Percentiles rank a stretch among this genome's conserved stretches.
phyloP scores from a whole-genome alignment of 2,329 filamentous ascomycete genomes.

The Cyanodermella asteris region DNA sequence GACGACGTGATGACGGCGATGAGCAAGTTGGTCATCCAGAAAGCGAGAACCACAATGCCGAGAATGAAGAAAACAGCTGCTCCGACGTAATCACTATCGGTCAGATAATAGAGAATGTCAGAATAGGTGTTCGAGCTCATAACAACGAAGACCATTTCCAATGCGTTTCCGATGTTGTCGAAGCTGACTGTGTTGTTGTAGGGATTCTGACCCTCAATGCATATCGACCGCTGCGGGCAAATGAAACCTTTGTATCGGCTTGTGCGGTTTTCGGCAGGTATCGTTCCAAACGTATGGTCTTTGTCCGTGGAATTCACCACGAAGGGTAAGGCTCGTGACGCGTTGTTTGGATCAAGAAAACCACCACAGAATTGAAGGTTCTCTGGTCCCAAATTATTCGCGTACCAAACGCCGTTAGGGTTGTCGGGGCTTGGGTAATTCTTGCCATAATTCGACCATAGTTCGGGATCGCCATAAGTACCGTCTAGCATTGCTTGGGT shows the following conservation, averaged over 20 bases:
- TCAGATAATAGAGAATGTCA: constrained; percentile 83
- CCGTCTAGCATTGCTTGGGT: constrained; percentile 13
- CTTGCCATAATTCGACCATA: too few species aligned
- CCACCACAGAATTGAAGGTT: constrained; percentile 69
- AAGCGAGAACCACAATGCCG: constrained; percentile 71
- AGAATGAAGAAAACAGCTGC: constrained; percentile 55
- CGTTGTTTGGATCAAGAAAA: too few species aligned
- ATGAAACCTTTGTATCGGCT: constrained; percentile 57
- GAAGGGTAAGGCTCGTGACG: too few species aligned
- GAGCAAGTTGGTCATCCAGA: constrained; percentile 85
- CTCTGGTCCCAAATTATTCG: constrained; percentile 30
- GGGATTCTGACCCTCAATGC: constrained; percentile 58
- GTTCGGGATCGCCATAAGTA: too few species aligned
- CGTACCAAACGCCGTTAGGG: constrained; percentile 15
- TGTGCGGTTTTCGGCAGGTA: constrained; percentile 43
- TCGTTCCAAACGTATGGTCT: constrained; percentile 32
- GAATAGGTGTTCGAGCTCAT: constrained; percentile 98
- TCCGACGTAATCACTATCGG: constrained; percentile 73
- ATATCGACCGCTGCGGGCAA: constrained; percentile 65
- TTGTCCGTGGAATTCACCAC: constrained; percentile 36
- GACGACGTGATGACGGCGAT: constrained; percentile 97
- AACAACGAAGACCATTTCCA: constrained; percentile 89
- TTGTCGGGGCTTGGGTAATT: not conserved
- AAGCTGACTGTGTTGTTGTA: constrained; percentile 77
- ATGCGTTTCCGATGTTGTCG: constrained; percentile 77